phyloP scores from a whole-genome alignment of 345 rosid genomes.

The Heritiera fomes region DNA sequence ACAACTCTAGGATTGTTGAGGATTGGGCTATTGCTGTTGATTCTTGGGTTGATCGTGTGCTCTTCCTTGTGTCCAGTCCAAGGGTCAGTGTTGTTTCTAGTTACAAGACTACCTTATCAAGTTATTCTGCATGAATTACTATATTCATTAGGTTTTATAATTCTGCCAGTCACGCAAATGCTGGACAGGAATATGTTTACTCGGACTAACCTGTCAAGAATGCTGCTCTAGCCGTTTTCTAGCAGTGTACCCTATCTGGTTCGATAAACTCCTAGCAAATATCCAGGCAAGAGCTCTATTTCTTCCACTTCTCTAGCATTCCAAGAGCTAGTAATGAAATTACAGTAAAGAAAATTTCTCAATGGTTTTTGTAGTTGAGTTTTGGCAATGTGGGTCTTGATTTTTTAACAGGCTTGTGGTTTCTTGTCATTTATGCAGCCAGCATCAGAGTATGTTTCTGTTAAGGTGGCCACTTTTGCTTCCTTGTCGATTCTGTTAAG shows the following conservation, averaged over 20 bases:
- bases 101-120: too few species aligned
- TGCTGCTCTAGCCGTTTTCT: constrained; percentile 13
- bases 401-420: too few species aligned
- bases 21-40: too few species aligned
- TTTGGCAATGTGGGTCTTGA: not conserved
- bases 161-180: constrained; percentile 10
- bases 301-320: not conserved
- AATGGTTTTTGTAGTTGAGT: not conserved
- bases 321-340: too few species aligned
- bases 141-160: not conserved
- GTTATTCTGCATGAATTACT: too few species aligned
- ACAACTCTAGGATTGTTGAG: too few species aligned
- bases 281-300: constrained; percentile 15
- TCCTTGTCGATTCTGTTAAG: constrained; percentile 14
- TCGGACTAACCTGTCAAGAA: constrained; percentile 14
- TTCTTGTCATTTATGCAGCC: constrained; percentile 22
- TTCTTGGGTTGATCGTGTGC: too few species aligned
- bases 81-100: constrained; percentile 15
- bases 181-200: constrained; percentile 15
- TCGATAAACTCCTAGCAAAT: constrained; percentile 3
- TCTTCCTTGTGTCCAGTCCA: constrained; percentile 14
- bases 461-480: constrained; percentile 18
- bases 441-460: constrained; percentile 16
- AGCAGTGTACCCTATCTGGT: constrained; percentile 10
- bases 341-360: not conserved